Evolutionary conservation across 2,329 filamentous ascomycete genomes (phyloP).

Genomic region (Mycosphaerella arachidis): DNA sequence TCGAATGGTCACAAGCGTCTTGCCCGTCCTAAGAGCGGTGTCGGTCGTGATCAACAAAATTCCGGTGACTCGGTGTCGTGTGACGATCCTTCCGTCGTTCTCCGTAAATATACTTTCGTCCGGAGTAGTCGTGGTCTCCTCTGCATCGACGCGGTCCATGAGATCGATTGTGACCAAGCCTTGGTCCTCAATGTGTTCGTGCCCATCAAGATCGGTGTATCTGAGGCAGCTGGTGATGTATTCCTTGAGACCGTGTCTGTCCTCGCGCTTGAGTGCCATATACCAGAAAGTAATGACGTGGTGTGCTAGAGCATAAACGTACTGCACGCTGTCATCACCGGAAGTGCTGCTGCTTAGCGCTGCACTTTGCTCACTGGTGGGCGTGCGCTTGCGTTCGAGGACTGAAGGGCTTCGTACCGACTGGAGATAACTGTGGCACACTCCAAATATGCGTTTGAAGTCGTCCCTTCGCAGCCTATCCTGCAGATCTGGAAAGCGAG

Average conservation of each 20-base stretch:
- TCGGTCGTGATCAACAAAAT: slow-evolving; percentile 71
- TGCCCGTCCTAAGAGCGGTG: slow-evolving; percentile 50
- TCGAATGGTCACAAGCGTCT: slow-evolving; percentile 31
- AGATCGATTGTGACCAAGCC: slow-evolving; percentile 91
- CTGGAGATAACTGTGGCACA: slow-evolving; percentile 89
- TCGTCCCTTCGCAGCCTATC: slow-evolving; percentile 63
- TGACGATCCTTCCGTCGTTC: slow-evolving; percentile 61
- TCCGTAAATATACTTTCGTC: slow-evolving; percentile 55
- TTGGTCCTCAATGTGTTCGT: slow-evolving; percentile 79
- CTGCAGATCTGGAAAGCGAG: slow-evolving; percentile 65
- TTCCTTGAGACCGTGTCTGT: slow-evolving; percentile 76
- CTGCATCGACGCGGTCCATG: slow-evolving; percentile 33
- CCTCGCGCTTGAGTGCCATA: slow-evolving; percentile 76
- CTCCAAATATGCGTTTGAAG: slow-evolving; percentile 89
- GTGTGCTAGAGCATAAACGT: slow-evolving; percentile 89
- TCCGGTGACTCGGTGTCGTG: slow-evolving; percentile 67
- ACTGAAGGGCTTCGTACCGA: slow-evolving; percentile 60
- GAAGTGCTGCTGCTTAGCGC: slow-evolving; percentile 19
- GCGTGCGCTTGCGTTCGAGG: slow-evolving; percentile 23
- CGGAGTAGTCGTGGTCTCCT: slow-evolving; percentile 63
- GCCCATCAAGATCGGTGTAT: slow-evolving; percentile 71
- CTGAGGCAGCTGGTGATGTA: slow-evolving; percentile 85
- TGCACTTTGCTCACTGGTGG: slow-evolving; percentile 26
- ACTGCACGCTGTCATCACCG: slow-evolving; percentile 44
- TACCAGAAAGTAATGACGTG: slow-evolving; percentile 98